These are phyloP conservation scores for Triticum urartu DNA, from an alignment of 176 grass and related monocot species.

Conservation along the genomic window DNA sequence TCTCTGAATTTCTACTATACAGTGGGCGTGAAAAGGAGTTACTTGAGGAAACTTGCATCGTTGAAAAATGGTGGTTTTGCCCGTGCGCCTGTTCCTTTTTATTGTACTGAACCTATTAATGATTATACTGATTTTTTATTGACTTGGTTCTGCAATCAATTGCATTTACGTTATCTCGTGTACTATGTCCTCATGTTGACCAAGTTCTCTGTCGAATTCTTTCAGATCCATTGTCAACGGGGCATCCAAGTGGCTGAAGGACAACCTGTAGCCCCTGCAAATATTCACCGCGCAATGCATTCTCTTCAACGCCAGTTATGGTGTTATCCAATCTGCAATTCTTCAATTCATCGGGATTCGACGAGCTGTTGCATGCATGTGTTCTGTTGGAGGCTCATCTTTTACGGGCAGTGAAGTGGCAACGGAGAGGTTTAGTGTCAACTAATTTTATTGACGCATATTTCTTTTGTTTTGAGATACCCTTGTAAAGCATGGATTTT, in stretches of 20 bases:
- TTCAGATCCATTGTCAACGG: conserved; percentile 57
- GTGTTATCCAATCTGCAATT: neutral
- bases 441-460: conserved; percentile 19
- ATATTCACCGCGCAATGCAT: conserved; percentile 24
- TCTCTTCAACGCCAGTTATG: neutral
- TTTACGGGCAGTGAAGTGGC: conserved; percentile 13
- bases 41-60: conserved; percentile 86
- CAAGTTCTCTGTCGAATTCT: conserved; percentile 18
- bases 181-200: neutral
- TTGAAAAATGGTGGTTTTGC: conserved; percentile 47
- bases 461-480: neutral
- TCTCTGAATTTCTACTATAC: conserved; percentile 23
- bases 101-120: neutral
- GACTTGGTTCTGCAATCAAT: neutral
- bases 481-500: conserved; percentile 24
- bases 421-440: conserved; percentile 11
- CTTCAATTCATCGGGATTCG: neutral
- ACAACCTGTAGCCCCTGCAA: conserved; percentile 55
- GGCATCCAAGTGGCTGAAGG: conserved; percentile 67
- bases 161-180: neutral
- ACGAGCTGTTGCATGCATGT: neutral
- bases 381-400: conserved; percentile 20
- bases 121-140: neutral
- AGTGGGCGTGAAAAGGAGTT: conserved; percentile 81
- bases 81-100: conserved; percentile 16